Conservation (phyloP, 129 eudicot species). For the Gnaphalium uliginosum region DNA sequence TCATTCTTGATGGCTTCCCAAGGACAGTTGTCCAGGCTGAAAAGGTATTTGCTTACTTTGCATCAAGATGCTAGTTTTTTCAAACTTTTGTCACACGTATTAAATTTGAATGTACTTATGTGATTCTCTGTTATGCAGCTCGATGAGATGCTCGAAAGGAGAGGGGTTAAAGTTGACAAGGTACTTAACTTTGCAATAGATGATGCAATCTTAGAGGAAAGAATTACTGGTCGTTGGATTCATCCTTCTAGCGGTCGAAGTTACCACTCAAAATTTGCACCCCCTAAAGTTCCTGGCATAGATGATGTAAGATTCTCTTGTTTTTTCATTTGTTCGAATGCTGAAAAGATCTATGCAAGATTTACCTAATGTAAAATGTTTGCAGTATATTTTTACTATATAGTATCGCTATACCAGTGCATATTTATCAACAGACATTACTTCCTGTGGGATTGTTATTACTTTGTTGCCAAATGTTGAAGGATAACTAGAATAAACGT, state of each 20-base stretch:
- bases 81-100: not conserved
- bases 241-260: slow-evolving; percentile 93
- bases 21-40: slow-evolving; percentile 84
- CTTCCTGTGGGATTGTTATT: not conserved
- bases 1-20: slow-evolving; percentile 98
- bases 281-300: slow-evolving; percentile 74
- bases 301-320: slow-evolving; percentile 70
- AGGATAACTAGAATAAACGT: not conserved
- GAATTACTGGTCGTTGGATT: slow-evolving; percentile 95
- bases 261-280: slow-evolving; percentile 89
- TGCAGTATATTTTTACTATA: too few species aligned
- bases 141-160: slow-evolving; percentile 83
- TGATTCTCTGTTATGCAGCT: slow-evolving; percentile 48
- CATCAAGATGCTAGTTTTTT: not conserved
- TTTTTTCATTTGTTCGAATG: slow-evolving; percentile 5
- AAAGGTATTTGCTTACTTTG: slow-evolving; percentile 45
- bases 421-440: too few species aligned
- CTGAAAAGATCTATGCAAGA: slow-evolving; percentile 1
- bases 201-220: slow-evolving; percentile 90
- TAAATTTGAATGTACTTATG: slow-evolving; percentile 1
- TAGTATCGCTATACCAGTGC: too few species aligned
- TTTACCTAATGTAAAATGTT: not conserved
- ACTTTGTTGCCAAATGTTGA: not conserved
- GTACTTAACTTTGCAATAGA: slow-evolving; percentile 95
- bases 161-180: slow-evolving; percentile 77